These are phyloP conservation scores for Chalciporus piperatus DNA, from an alignment of 768 basidiomycete species.

Conservation along the genomic window DNA sequence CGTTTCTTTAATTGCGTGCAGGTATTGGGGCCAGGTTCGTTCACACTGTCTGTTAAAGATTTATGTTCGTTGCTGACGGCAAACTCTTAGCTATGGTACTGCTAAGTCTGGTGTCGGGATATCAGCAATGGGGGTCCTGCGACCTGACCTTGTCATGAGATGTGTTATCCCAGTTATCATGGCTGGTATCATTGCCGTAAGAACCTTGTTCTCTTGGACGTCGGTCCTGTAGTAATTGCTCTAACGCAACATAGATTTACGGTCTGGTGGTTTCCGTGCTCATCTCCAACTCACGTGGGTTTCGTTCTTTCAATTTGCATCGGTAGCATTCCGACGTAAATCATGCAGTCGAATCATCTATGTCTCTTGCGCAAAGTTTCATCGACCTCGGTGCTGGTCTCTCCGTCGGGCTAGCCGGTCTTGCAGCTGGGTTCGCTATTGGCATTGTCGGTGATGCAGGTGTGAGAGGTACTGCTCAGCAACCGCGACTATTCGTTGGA, in stretches of 20 bases:
- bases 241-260: slow-evolving; percentile 62
- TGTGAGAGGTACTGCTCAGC: slow-evolving; percentile 96
- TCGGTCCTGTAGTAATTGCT: background rate
- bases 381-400: slow-evolving; percentile 93
- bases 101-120: slow-evolving; percentile 99
- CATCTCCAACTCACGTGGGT: slow-evolving; percentile 84
- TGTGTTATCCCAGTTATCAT: slow-evolving; percentile 97
- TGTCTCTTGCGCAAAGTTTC: slow-evolving; percentile 94
- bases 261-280: slow-evolving; percentile 99
- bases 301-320: background rate
- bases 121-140: slow-evolving; percentile 95
- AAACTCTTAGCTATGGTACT: slow-evolving; percentile 82
- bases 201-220: slow-evolving; percentile 32
- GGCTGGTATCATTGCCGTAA: slow-evolving; percentile 99
- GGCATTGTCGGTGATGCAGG: slow-evolving; percentile 99
- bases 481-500: slow-evolving; percentile 89
- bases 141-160: slow-evolving; percentile 98
- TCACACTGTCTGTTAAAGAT: background rate
- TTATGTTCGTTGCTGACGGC: background rate
- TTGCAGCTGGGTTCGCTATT: slow-evolving; percentile 96
- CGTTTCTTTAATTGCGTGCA: slow-evolving; percentile 24
- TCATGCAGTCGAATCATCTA: slow-evolving; percentile 57
- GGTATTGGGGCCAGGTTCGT: slow-evolving; percentile 84
- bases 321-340: background rate
- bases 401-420: slow-evolving; percentile 88